Conservation (phyloP, 164 flowering plant species). For the Amborella trichopoda region DNA sequence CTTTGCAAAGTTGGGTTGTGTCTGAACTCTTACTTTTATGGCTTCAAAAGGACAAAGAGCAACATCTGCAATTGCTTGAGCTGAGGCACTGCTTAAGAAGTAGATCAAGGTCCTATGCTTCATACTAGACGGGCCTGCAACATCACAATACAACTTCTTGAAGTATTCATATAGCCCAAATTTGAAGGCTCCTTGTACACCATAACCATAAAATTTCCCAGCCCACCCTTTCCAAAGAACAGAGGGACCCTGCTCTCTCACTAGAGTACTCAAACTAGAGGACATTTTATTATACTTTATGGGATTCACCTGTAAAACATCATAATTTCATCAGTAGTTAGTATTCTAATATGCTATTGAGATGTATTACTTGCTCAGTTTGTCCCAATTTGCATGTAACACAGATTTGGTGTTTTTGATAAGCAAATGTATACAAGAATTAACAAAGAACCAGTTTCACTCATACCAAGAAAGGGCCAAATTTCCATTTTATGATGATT, state of each 20-base stretch:
- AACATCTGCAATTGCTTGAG: constrained; percentile 76
- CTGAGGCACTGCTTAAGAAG: constrained; percentile 83
- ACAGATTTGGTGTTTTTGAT: no score
- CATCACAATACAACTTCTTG: constrained; percentile 56
- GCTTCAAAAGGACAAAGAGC: constrained; percentile 94
- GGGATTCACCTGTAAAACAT: constrained; percentile 62
- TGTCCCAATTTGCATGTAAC: no score
- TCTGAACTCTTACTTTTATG: constrained; percentile 77
- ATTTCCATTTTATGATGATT: no score
- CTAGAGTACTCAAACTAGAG: constrained; percentile 48
- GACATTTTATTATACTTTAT: constrained; percentile 48
- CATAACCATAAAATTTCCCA: constrained; percentile 82
- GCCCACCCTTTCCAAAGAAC: constrained; percentile 92
- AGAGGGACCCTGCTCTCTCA: constrained; percentile 70
- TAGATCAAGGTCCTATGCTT: constrained; percentile 43
- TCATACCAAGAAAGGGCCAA: no score
- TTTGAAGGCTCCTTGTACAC: constrained; percentile 80
- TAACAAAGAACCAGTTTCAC: no score
- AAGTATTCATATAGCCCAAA: constrained; percentile 96
- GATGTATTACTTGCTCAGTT: no score
- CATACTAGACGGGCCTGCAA: constrained; percentile 10
- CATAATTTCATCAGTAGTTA: no score
- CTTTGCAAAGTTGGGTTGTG: constrained; percentile 61
- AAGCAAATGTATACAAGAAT: no score
- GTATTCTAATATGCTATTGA: no score